Evolutionary conservation across 2,329 filamentous ascomycete species (phyloP).

Genomic region (Fusarium poae): DNA sequence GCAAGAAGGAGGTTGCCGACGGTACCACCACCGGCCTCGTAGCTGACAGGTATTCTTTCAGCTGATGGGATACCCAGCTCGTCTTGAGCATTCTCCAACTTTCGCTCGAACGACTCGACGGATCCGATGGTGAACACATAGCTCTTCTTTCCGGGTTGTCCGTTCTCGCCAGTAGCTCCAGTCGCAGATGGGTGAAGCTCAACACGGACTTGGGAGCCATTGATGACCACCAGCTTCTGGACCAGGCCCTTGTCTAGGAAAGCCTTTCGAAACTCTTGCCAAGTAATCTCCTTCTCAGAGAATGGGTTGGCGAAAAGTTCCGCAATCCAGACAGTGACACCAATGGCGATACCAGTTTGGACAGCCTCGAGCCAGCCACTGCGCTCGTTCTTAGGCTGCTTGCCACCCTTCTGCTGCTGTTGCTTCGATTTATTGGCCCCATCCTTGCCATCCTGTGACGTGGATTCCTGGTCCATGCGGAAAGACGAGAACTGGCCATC

Average conservation of each 20-base stretch:
- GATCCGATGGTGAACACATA: slow-evolving; percentile 98
- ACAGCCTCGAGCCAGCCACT: slow-evolving; percentile 55
- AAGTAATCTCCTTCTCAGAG: slow-evolving; percentile 83
- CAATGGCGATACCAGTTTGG: slow-evolving; percentile 57
- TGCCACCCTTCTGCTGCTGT: slow-evolving; percentile 53
- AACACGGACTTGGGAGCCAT: slow-evolving; percentile 79
- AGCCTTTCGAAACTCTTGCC: slow-evolving; percentile 94
- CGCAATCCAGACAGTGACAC: slow-evolving; percentile 68
- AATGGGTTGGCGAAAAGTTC: slow-evolving; percentile 58
- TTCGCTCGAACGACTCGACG: slow-evolving; percentile 90
- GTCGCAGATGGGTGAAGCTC: slow-evolving; percentile 79
- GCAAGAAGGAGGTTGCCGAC: slow-evolving; percentile 78
- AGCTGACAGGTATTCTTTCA: slow-evolving; percentile 95
- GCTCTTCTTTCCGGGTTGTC: slow-evolving; percentile 47
- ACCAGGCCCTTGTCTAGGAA: slow-evolving; percentile 97
- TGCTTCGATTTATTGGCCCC: slow-evolving; percentile 45
- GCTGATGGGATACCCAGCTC: slow-evolving; percentile 86
- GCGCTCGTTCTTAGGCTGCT: slow-evolving; percentile 51
- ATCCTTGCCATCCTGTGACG: slow-evolving; percentile 41
- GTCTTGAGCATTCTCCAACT: slow-evolving; percentile 87
- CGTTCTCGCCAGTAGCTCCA: slow-evolving; percentile 47
- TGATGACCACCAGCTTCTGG: slow-evolving; percentile 88
- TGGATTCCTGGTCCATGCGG: slow-evolving; percentile 42
- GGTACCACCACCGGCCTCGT: slow-evolving; percentile 81
- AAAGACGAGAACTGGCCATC: slow-evolving; percentile 41